Conservation (phyloP, 306 rosid genomes). For the Senna tora region DNA sequence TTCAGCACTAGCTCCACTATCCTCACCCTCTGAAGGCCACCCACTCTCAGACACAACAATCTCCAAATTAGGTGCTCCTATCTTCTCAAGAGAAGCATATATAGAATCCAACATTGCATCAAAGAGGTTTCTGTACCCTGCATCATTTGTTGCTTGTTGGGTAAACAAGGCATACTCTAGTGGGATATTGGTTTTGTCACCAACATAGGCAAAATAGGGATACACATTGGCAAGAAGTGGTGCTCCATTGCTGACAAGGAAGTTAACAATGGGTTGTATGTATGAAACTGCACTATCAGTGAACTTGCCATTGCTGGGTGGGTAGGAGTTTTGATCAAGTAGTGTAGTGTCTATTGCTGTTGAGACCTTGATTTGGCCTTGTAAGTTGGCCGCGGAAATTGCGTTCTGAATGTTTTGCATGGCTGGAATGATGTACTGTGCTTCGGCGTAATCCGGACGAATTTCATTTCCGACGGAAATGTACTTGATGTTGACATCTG, state of each 20-base stretch:
- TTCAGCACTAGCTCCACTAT: constrained; percentile 27
- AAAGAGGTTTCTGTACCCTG: constrained; percentile 54
- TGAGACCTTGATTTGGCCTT: constrained; percentile 59
- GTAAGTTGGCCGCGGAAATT: constrained; percentile 47
- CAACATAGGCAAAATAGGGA: constrained; percentile 49
- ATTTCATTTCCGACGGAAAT: constrained; percentile 59
- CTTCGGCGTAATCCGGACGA: constrained; percentile 17
- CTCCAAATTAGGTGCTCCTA: constrained; percentile 38
- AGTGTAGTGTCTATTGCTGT: constrained; percentile 49
- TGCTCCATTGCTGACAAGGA: constrained; percentile 42
- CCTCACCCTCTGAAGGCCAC: constrained; percentile 65
- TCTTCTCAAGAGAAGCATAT: constrained; percentile 61
- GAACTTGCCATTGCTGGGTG: constrained; percentile 50
- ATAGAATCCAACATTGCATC: constrained; percentile 56
- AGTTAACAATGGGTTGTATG: constrained; percentile 48
- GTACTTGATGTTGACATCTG: constrained; percentile 48
- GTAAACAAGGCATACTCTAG: constrained; percentile 55
- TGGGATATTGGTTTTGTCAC: not conserved
- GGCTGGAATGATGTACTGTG: constrained; percentile 38
- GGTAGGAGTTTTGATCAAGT: constrained; percentile 40
- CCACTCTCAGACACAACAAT: constrained; percentile 71
- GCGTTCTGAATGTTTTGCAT: constrained; percentile 47
- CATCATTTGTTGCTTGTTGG: constrained; percentile 37
- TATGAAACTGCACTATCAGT: constrained; percentile 25
- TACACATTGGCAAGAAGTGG: constrained; percentile 77